These are phyloP conservation scores for Somion occarium DNA, from an alignment of 1,284 basidiomycete genomes.

Conservation along the genomic window DNA sequence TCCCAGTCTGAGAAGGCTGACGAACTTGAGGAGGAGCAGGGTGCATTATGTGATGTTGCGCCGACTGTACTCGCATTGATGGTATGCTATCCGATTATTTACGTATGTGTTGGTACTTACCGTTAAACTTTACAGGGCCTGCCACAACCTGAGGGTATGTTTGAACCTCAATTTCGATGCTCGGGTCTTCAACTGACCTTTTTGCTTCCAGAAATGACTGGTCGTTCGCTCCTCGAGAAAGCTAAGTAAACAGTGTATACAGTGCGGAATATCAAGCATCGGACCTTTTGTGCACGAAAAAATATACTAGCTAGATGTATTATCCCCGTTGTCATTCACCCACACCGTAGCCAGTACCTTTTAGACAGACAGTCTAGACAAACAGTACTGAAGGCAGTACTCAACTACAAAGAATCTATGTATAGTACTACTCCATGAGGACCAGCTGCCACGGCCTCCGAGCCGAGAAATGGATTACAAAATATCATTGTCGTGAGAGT, in stretches of 20 bases:
- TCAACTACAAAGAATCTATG: too few species aligned
- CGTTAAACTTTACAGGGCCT: constrained; percentile 35
- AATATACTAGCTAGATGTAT: too few species aligned
- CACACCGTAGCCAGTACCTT: too few species aligned
- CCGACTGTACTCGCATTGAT: constrained; percentile 80
- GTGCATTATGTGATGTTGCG: constrained; percentile 84
- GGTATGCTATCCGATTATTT: constrained; percentile 30
- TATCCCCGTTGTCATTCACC: too few species aligned
- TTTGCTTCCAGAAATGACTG: constrained; percentile 46
- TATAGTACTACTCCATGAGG: too few species aligned
- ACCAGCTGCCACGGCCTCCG: too few species aligned
- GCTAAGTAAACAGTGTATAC: constrained; percentile 8
- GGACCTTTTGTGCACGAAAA: too few species aligned
- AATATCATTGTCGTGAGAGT: too few species aligned
- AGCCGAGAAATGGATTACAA: too few species aligned
- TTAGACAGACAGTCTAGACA: too few species aligned
- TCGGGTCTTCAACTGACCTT: constrained; percentile 6
- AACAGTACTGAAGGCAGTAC: too few species aligned
- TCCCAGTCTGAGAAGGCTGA: neutral
- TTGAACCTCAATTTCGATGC: neutral
- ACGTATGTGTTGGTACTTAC: neutral
- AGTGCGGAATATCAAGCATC: too few species aligned
- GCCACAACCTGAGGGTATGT: constrained; percentile 53
- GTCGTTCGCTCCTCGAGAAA: constrained; percentile 46
- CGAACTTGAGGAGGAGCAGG: constrained; percentile 54